A percentile compares a stretch with the other conserved stretches of the same genome.
These are phyloP conservation scores for Somion occarium DNA, from an alignment of 1,284 basidiomycete species.

Conservation along the genomic window DNA sequence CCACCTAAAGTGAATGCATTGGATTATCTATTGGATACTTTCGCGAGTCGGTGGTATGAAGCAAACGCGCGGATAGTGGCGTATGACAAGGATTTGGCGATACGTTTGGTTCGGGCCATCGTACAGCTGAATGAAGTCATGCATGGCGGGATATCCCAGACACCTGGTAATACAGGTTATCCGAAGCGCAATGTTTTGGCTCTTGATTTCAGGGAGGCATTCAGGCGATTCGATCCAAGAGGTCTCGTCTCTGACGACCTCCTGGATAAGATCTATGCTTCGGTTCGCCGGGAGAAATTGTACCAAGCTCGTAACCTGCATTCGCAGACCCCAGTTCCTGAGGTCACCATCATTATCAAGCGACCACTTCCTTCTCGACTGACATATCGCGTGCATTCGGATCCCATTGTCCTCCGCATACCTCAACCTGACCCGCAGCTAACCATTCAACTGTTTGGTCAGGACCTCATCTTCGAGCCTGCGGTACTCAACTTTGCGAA, in stretches of 20 bases:
- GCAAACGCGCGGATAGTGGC: slow-evolving; percentile 78
- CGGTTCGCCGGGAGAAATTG: slow-evolving; percentile 68
- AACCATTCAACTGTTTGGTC: slow-evolving; percentile 76
- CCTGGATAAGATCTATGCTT: slow-evolving; percentile 73
- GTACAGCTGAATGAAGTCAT: slow-evolving; percentile 84
- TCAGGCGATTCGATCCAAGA: slow-evolving; percentile 69
- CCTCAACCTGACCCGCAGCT: slow-evolving; percentile 77
- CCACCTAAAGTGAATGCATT: slow-evolving; percentile 51
- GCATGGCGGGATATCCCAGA: slow-evolving; percentile 59
- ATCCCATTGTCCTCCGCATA: slow-evolving; percentile 79
- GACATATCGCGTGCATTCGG: slow-evolving; percentile 82
- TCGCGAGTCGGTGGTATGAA: slow-evolving; percentile 86
- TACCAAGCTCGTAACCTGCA: slow-evolving; percentile 60
- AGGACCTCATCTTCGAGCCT: slow-evolving; percentile 84
- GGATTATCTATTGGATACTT: slow-evolving; percentile 76
- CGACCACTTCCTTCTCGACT: slow-evolving; percentile 72
- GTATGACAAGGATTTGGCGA: slow-evolving; percentile 75
- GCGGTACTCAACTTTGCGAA: slow-evolving; percentile 73
- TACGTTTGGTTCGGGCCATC: slow-evolving; percentile 78
- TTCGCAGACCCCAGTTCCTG: slow-evolving; percentile 34
- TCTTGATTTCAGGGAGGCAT: slow-evolving; percentile 77
- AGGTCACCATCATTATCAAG: slow-evolving; percentile 62
- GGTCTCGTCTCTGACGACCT: slow-evolving; percentile 68
- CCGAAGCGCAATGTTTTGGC: slow-evolving; percentile 60
- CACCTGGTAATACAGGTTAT: slow-evolving; percentile 58